Conservation (phyloP, 2,329 filamentous ascomycete species). For the Xylariaceae sp. region DNA sequence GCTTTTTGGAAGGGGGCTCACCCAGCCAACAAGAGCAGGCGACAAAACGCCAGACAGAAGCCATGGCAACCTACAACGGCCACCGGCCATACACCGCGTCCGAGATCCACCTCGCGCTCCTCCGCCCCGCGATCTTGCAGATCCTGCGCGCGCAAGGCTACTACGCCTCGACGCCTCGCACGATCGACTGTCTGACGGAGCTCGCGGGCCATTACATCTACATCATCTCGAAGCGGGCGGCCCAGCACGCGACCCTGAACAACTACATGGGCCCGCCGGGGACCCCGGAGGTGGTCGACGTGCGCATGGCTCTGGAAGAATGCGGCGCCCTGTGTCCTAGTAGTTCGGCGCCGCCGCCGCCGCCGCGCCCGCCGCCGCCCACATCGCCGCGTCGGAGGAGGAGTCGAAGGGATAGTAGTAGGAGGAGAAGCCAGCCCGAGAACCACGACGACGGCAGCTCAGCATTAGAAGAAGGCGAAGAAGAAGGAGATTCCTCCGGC, state of each 20-base stretch:
- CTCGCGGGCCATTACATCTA: conserved; percentile 76
- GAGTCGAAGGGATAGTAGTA: too few relatives aligned
- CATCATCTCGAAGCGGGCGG: conserved; percentile 67
- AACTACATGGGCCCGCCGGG: conserved; percentile 50
- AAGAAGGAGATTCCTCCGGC: neutral
- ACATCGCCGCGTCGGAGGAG: too few relatives aligned
- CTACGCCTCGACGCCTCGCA: conserved; percentile 72
- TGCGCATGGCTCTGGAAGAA: conserved; percentile 80
- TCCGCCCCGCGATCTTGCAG: conserved; percentile 83
- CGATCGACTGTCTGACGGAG: conserved; percentile 83
- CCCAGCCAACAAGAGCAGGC: neutral
- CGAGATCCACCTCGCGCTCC: conserved; percentile 57
- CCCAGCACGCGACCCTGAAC: conserved; percentile 64
- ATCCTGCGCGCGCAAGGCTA: conserved; percentile 90
- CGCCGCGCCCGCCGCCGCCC: too few relatives aligned
- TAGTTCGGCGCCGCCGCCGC: conserved; percentile 40
- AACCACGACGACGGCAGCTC: conserved; percentile 11
- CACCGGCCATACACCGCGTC: conserved; percentile 18
- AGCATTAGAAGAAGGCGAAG: conserved; percentile 1
- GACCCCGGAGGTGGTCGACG: conserved; percentile 64
- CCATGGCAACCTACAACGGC: conserved; percentile 23
- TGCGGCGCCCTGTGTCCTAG: conserved; percentile 68
- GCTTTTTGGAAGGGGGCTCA: too few relatives aligned
- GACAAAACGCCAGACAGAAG: conserved; percentile 1
- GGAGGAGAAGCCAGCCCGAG: too few relatives aligned